These are phyloP conservation scores for Talaromyces sp. DNA, from an alignment of 2,329 filamentous ascomycete genomes.

Conservation along the genomic window DNA sequence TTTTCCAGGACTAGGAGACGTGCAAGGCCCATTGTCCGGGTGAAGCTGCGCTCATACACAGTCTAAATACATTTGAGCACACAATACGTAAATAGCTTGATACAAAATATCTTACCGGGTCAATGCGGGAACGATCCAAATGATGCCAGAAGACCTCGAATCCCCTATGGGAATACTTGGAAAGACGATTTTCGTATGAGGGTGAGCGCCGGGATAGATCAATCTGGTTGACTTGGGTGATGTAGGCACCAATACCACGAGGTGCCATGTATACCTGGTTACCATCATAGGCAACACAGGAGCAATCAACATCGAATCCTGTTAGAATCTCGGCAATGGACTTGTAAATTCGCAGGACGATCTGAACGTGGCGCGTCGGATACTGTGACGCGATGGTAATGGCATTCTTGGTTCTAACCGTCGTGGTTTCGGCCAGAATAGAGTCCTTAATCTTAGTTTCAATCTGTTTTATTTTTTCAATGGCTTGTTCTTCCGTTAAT, in stretches of 20 bases:
- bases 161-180: slow-evolving; percentile 77
- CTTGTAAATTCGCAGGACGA: slow-evolving; percentile 81
- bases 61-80: slow-evolving; percentile 40
- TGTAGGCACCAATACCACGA: slow-evolving; percentile 70
- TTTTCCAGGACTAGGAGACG: slow-evolving; percentile 75
- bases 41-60: slow-evolving; percentile 78
- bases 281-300: slow-evolving; percentile 76
- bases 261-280: slow-evolving; percentile 75
- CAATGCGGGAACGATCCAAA: slow-evolving; percentile 68
- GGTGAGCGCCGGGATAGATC: slow-evolving; percentile 76
- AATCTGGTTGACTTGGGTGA: slow-evolving; percentile 76
- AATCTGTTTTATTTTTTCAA: slow-evolving; percentile 80
- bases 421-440: slow-evolving; percentile 77
- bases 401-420: slow-evolving; percentile 79
- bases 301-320: slow-evolving; percentile 83
- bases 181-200: slow-evolving; percentile 81
- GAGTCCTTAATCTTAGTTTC: slow-evolving; percentile 70
- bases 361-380: slow-evolving; percentile 77
- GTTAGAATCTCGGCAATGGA: slow-evolving; percentile 79
- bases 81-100: not conserved
- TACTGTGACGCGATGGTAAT: slow-evolving; percentile 83
- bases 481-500: slow-evolving; percentile 68
- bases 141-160: slow-evolving; percentile 80
- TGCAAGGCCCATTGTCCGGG: slow-evolving; percentile 69
- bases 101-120: slow-evolving; percentile 48